Base-by-base conservation (phyloP, 306 rosid species). In the Canavalia ensiformis region DNA sequence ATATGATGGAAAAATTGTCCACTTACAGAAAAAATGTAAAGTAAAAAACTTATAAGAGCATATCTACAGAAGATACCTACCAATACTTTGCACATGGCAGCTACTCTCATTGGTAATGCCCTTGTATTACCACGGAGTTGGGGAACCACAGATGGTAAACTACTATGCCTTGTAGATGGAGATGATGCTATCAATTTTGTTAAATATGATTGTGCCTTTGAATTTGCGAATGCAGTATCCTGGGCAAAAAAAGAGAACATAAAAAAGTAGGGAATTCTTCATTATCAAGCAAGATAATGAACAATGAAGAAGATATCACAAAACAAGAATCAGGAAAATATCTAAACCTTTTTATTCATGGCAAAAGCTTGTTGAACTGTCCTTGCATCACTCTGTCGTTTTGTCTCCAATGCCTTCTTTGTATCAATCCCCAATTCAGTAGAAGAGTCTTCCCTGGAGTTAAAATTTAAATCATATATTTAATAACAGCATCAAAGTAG, bases 351-450 rank as follows among this genome's bases (percentile, higher is more conserved):
- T 74, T 76, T 83, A 79, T 72, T 77, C 10, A 70, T 76, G 58
- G 89, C 73, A 84, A 93, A 93, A 41, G 94, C 98, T 75, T 72
- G 90, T 84, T 93, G 94, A 69, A 93, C 98, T 33, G 88, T 78
- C 90, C 86, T 67, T 80, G 97, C 97, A 86, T 93, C 97, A 85
- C 81, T 88, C 71, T 87, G 89, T 55, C 97, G 88, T 8, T 83
- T 45, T 37, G 91, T 86, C 81, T 90, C 92, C 34, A 68, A 86
- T 46, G 84, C 37, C 56, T 78, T 84, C 81, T 62, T 74, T 39
- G 67, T 63, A 78, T 81, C 79, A 49, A 58, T 83, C 59, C 81
- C 92, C 58, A 70, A 74, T 80, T 84, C 85, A 75, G 68, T 73
- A 65, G 90, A 52, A 72, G 87, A 87, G 59, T 90, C 96, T 76